A percentile compares a stretch with the other conserved stretches of the same genome.
Conservation (phyloP, 2,329 filamentous ascomycete genomes). For the Talaromyces rugulosus region DNA sequence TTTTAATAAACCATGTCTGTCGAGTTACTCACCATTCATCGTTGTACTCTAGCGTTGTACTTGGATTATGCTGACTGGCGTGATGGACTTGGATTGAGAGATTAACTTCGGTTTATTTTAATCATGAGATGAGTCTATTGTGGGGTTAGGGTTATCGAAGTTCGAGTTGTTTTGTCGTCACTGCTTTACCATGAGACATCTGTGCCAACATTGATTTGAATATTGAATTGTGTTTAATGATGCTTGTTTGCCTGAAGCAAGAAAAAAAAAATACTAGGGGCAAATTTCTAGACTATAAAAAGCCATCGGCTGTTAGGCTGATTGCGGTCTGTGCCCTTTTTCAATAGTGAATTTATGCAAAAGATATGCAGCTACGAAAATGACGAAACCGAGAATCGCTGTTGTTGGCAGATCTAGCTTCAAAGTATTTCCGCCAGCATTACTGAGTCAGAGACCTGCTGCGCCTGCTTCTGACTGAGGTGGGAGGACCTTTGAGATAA, state of each 20-base stretch:
- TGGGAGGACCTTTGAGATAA: constrained; percentile 52
- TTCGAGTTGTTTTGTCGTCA: not conserved
- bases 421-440: not conserved
- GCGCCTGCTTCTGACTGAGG: constrained; percentile 34
- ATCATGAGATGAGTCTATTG: not conserved
- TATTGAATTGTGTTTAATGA: not conserved
- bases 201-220: not conserved
- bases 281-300: not conserved
- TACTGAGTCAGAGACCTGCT: constrained; percentile 33
- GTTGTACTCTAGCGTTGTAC: not conserved
- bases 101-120: not conserved
- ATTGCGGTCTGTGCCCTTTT: not conserved
- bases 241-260: not conserved
- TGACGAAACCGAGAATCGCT: not conserved
- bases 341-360: not conserved
- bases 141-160: not conserved
- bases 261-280: not conserved
- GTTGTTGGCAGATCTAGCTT: not conserved
- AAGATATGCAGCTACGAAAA: constrained; percentile 1
- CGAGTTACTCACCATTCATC: not conserved
- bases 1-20: not conserved
- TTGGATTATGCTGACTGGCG: not conserved
- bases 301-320: not conserved
- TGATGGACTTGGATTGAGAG: not conserved
- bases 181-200: not conserved